Evolutionary conservation across 2,329 filamentous ascomycete species (phyloP), one percentile per base, ranked within the genome.

Genomic region (Geosmithia morbida): DNA sequence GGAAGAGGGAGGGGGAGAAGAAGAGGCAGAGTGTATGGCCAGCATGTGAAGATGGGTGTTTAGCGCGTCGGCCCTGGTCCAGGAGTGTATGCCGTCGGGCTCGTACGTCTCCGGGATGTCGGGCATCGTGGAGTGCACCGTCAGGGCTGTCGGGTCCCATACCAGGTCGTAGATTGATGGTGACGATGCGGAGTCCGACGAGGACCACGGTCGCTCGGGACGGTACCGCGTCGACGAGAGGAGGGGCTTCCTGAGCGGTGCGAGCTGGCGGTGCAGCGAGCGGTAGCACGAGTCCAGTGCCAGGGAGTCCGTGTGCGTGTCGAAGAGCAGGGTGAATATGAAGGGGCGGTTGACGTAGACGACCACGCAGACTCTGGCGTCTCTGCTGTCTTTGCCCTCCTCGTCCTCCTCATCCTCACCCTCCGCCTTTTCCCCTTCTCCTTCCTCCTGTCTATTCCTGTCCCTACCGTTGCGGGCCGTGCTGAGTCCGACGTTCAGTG

Each of bases 281-380:
- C 69, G 70, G 57, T 83, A 83, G 7, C 81, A 61, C 0, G 65
- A 55, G n/a, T 74, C 66, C 59, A 68, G 73, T 3, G 72, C 71
- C 2, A 81, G 61, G 1, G 77, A 75, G 47, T 76, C 70, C 7
- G 82, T 81, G 44, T 70, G 69, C 14, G 66, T 58, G 11, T 59
- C 56, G 60, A 90, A 90, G 3, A 92, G 67, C 51, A 92, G 82
- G 1, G 81, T 76, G 59, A 85, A 89, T 44, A 90, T 75, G 61
- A 90, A 90, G 0, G 86, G 86, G 20, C 74, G 75, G 59, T 81
- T 79, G 43, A 82, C 75, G 57, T 88, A 89, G 45, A 88, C 74
- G 7, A 88, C 74, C 1, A 86, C 81, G 1, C 81, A 76, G 41
- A 88, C 61, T 49, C 70, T 68, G 2, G 68, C 65, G 55, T 75